Conservation (phyloP, 148 eudicot genomes). For the Cornus controversa region DNA sequence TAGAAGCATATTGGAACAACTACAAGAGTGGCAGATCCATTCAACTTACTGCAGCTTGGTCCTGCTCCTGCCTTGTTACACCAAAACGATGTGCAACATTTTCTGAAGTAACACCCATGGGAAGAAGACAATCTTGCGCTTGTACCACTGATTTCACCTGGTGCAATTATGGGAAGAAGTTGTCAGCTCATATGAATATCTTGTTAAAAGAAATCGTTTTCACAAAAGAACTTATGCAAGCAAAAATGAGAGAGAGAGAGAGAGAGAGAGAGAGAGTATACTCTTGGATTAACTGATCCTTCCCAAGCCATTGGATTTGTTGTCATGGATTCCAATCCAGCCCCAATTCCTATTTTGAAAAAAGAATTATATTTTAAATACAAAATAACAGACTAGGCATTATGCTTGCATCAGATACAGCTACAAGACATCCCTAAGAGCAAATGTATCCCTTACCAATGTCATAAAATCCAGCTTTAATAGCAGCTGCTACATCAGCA, state of each 20-base stretch:
- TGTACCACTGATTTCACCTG: conserved; percentile 71
- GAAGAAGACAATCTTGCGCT: conserved; percentile 96
- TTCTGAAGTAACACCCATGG: conserved; percentile 97
- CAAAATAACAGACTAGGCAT: neutral
- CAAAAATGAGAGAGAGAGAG: neutral
- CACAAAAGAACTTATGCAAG: conserved; percentile 7
- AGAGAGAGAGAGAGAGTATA: conserved; percentile 24
- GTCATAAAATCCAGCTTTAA: conserved; percentile 97
- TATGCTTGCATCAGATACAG: neutral
- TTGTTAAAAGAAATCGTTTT: neutral
- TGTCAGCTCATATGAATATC: conserved; percentile 3
- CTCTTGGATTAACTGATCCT: conserved; percentile 86
- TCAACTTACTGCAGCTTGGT: conserved; percentile 91
- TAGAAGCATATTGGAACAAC: neutral
- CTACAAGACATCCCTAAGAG: neutral
- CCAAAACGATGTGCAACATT: conserved; percentile 91
- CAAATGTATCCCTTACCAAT: conserved; percentile 53
- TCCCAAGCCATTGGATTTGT: conserved; percentile 86
- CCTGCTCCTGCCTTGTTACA: conserved; percentile 89
- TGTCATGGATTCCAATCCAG: conserved; percentile 95
- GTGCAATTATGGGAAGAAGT: neutral
- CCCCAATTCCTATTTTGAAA: conserved; percentile 75
- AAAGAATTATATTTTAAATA: neutral
- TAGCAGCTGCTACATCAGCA: conserved; percentile 99
- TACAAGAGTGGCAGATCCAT: neutral